A percentile compares a stretch with the other conserved stretches of the same genome.
Conservation (phyloP, 2,329 filamentous ascomycete genomes). For the Microdochium bolleyi region DNA sequence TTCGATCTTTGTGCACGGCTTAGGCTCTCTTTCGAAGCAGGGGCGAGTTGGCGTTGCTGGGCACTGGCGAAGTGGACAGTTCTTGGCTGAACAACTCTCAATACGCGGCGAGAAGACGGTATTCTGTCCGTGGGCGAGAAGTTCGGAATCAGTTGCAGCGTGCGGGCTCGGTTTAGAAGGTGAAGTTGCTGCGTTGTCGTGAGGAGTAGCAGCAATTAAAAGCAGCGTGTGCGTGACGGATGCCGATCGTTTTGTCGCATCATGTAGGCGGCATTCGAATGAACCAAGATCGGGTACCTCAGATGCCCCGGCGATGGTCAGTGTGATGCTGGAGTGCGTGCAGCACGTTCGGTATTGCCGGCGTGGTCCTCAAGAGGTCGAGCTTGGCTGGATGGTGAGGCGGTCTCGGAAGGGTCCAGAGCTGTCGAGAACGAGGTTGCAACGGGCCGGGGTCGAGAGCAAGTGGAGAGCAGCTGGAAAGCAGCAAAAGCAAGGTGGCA, state of each 20-base stretch:
- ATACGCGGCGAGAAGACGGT: too few relatives aligned
- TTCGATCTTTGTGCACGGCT: background rate
- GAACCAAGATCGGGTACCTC: background rate
- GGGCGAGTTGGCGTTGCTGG: too few relatives aligned
- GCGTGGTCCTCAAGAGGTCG: background rate
- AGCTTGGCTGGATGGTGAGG: background rate
- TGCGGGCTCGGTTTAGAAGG: background rate
- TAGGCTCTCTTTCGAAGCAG: background rate
- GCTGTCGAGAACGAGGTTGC: background rate
- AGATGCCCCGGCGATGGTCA: background rate
- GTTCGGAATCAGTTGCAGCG: background rate
- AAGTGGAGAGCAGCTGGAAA: background rate
- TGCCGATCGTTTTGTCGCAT: background rate
- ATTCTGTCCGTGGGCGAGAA: too few relatives aligned
- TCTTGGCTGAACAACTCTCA: too few relatives aligned
- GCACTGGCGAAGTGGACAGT: too few relatives aligned
- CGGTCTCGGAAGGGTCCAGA: background rate
- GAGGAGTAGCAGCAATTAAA: background rate
- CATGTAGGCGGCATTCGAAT: background rate
- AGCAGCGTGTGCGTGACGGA: background rate
- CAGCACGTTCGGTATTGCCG: background rate
- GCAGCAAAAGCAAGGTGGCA: background rate
- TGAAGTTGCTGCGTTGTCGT: background rate
- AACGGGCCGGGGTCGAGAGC: background rate
- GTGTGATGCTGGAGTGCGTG: background rate